Base-by-base conservation (phyloP, 2,329 filamentous ascomycete species). In the Aspergillus intermedius region DNA sequence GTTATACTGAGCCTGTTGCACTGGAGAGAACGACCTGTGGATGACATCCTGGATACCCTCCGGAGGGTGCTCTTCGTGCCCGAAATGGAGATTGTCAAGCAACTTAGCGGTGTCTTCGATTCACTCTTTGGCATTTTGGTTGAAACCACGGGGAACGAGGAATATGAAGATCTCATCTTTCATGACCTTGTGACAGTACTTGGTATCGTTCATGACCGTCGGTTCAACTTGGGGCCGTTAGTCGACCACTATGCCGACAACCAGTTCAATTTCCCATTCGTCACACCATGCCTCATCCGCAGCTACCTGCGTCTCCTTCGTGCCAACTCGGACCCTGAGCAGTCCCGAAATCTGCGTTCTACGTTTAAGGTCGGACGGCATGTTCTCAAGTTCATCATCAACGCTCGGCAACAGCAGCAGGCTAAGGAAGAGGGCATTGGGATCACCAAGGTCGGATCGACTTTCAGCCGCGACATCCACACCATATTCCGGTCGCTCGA, bases 51-150 rank as follows among this genome's bases (percentile, higher is more conserved):
- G 1, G 77, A 82, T 21, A 74, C 95, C 1, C 73, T 98, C 39
- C 86, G 87, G 63, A 84, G 91, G 56, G 81, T 97, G 44, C 84
- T 91, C 17, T 97, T 97, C 57, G 91, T 98, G 0, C 88, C 93
- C 0, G 93, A 98, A 65, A 95, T 97, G 48, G 94, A 98, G 69
- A 88, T 98, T 30, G 93, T 98, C 53, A 98, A 97, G 73, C 79
- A 97, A 39, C 74, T 97, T 6, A 86, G 81, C 54, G 87, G 95
- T 59, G 90, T 97, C 1, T 85, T 98, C 46, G 88, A 95, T 66
- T 83, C 89, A 0, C 79, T 98, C 1, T 98, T 98, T 63, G 86
- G 88, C 5, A 90, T 96, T 23, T 75, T 97, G 23, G 88, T 94
- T 25, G 90, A 96, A 58, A 85, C 95, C 61, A 83, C 88, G n/a